phyloP scores from a whole-genome alignment of 352 stramenopile species.

The Globisporangium sylvaticum region DNA sequence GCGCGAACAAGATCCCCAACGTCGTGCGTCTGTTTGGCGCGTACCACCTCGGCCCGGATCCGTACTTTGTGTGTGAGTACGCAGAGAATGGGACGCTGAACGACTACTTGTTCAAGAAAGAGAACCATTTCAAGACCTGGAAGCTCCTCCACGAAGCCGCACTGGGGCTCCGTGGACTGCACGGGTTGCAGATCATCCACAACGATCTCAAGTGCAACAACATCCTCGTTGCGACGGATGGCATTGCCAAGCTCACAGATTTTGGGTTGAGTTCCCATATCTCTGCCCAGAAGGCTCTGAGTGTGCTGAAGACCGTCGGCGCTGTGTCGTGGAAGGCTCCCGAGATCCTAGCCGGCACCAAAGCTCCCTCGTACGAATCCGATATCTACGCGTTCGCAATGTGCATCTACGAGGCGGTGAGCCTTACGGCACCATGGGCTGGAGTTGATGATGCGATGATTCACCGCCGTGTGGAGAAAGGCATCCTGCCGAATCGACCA shows the following conservation, averaged over 20 bases:
- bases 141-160: not conserved
- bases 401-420: too few species aligned
- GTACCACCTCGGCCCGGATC: not conserved
- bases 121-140: not conserved
- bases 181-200: not conserved
- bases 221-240: not conserved
- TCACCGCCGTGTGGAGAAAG: too few species aligned
- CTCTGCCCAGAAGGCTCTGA: too few species aligned
- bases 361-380: too few species aligned
- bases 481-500: too few species aligned
- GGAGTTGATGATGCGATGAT: too few species aligned
- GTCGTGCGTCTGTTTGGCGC: constrained; percentile 5
- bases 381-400: too few species aligned
- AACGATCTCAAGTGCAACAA: constrained; percentile 6
- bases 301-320: too few species aligned
- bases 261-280: too few species aligned
- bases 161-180: not conserved
- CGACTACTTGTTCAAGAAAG: not conserved
- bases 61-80: constrained; percentile 10
- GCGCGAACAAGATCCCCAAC: not conserved
- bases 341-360: too few species aligned
- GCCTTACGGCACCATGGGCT: too few species aligned
- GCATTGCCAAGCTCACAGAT: constrained; percentile 1
- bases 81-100: constrained; percentile 4
- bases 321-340: too few species aligned